phyloP scores from a whole-genome alignment of 306 rosid genomes.

The Comarum palustre region DNA sequence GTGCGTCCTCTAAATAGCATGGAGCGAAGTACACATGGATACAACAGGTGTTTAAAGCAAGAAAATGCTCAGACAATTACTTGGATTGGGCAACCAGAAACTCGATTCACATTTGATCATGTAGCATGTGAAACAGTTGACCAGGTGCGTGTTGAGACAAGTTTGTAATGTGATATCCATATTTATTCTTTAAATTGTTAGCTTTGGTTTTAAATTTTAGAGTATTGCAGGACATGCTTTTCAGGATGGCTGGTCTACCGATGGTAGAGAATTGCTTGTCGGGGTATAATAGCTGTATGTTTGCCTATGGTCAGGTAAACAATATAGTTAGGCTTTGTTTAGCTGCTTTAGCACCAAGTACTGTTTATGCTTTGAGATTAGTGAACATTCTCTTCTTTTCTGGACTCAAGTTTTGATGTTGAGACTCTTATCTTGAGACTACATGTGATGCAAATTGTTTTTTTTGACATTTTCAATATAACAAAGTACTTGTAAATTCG shows the following conservation, averaged over 20 bases:
- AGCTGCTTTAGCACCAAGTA: neutral
- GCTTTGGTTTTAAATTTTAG: conserved; percentile 15
- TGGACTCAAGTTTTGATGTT: neutral
- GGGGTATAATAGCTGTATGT: conserved; percentile 96
- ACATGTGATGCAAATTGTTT: neutral
- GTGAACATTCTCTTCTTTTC: neutral
- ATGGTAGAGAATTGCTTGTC: conserved; percentile 98
- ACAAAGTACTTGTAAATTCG: neutral
- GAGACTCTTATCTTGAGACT: neutral
- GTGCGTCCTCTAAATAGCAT: conserved; percentile 90
- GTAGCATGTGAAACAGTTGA: conserved; percentile 95
- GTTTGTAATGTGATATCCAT: neutral
- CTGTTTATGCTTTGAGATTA: neutral
- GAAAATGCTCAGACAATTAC: conserved; percentile 66
- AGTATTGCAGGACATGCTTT: conserved; percentile 71
- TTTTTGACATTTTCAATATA: neutral
- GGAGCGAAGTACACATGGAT: conserved; percentile 62
- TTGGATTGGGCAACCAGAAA: conserved; percentile 90
- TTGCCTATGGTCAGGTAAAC: conserved; percentile 95
- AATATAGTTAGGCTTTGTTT: conserved; percentile 14
- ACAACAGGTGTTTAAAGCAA: conserved; percentile 85
- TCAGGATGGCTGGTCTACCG: conserved; percentile 91
- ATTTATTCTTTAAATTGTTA: conserved; percentile 10
- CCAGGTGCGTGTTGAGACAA: conserved; percentile 53
- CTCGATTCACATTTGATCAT: conserved; percentile 86